phyloP scores from a whole-genome alignment of 257 asterid species.

The Perilla frutescens region DNA sequence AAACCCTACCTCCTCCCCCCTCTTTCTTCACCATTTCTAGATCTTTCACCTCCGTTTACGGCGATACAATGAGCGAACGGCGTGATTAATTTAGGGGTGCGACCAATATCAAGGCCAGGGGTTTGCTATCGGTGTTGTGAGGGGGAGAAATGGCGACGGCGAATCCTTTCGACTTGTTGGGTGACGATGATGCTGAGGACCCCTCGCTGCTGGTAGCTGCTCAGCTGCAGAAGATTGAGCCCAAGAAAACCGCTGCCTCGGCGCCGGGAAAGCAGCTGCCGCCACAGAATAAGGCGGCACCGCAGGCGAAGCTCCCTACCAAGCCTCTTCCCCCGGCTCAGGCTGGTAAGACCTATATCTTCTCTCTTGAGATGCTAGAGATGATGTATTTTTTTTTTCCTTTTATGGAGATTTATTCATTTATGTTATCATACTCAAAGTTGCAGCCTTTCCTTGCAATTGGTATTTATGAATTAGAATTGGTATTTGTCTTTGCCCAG shows the following conservation, averaged over 20 bases:
- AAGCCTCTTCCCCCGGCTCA: conserved; percentile 82
- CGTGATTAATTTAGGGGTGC: conserved; percentile 24
- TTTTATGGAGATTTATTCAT: background rate
- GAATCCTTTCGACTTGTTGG: conserved; percentile 92
- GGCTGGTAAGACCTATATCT: conserved; percentile 54
- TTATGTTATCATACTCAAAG: background rate
- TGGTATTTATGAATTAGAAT: background rate
- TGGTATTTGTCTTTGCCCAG: background rate
- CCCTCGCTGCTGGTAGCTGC: conserved; percentile 66
- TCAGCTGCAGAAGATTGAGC: conserved; percentile 57
- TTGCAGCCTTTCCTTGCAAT: background rate
- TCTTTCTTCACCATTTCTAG: conserved; percentile 22
- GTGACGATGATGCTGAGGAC: conserved; percentile 73
- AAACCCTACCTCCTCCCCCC: conserved; percentile 36
- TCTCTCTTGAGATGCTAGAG: background rate
- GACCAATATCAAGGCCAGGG: conserved; percentile 29
- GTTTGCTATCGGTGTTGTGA: conserved; percentile 35
- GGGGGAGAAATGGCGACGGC: conserved; percentile 66
- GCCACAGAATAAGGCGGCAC: conserved; percentile 45
- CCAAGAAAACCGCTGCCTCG: conserved; percentile 56
- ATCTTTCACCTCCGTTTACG: conserved; percentile 23
- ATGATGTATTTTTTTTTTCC: background rate
- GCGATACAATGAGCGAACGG: conserved; percentile 35
- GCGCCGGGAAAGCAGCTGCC: conserved; percentile 35
- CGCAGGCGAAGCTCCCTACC: conserved; percentile 64